A percentile compares a stretch with the other conserved stretches of the same genome.
phyloP scores from a whole-genome alignment of 768 basidiomycete genomes.

The Trametes punicea region DNA sequence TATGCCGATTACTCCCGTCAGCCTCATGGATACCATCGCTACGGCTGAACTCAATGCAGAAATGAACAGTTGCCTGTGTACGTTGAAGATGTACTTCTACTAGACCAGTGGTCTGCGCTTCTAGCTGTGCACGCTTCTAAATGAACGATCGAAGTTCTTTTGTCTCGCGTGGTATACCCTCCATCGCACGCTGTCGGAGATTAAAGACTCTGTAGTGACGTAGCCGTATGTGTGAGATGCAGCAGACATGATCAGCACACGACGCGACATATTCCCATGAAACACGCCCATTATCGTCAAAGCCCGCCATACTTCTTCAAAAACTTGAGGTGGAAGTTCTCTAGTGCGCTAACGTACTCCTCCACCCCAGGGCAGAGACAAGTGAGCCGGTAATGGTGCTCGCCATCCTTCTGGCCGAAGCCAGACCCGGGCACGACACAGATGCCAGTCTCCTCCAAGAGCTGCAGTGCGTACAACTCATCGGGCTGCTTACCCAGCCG shows the following conservation, averaged over 20 bases:
- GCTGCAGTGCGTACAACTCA: constrained; percentile 78
- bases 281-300: too few species aligned
- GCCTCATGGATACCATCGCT: too few species aligned
- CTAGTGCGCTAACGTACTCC: constrained; percentile 84
- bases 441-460: constrained; percentile 89
- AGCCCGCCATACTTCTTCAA: constrained; percentile 44
- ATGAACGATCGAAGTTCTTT: background rate
- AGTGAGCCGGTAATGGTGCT: constrained; percentile 89
- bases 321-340: constrained; percentile 66
- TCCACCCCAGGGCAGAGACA: constrained; percentile 94
- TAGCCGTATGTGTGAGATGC: too few species aligned
- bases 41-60: too few species aligned
- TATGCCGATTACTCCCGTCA: too few species aligned
- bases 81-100: background rate
- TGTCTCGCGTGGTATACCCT: background rate
- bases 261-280: too few species aligned
- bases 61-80: background rate
- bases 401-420: constrained; percentile 89
- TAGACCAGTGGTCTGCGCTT: background rate
- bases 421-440: constrained; percentile 93
- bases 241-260: too few species aligned
- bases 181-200: too few species aligned
- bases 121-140: background rate
- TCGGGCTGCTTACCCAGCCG: constrained; percentile 78
- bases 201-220: too few species aligned